phyloP scores from a whole-genome alignment of 2,329 filamentous ascomycete species.

The Thelonectria olida region DNA sequence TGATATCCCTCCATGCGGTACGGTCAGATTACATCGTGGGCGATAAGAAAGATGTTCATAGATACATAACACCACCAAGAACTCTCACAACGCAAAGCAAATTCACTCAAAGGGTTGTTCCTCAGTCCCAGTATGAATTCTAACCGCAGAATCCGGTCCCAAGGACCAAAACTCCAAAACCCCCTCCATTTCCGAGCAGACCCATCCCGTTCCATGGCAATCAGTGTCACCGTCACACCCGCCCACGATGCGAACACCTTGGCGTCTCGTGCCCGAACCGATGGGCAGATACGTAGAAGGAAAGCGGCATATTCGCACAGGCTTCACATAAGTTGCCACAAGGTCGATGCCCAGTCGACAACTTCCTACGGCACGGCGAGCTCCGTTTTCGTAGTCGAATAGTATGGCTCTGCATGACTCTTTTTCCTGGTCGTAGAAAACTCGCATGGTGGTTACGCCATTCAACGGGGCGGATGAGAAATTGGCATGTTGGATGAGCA shows the following conservation, averaged over 20 bases:
- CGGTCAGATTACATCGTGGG: too few species aligned
- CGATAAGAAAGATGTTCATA: too few species aligned
- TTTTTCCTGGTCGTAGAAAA: neutral
- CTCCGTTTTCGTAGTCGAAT: slow-evolving; percentile 12
- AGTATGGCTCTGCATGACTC: neutral
- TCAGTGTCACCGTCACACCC: neutral
- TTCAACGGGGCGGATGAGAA: slow-evolving; percentile 2
- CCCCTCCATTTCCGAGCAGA: neutral
- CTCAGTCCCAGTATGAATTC: too few species aligned
- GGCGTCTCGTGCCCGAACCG: neutral
- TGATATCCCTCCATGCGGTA: too few species aligned
- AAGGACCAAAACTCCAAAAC: slow-evolving; percentile 2
- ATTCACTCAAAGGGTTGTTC: too few species aligned
- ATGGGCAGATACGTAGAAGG: too few species aligned
- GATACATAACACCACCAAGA: too few species aligned
- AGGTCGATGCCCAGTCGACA: neutral
- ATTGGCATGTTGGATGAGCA: neutral
- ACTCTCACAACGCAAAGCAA: too few species aligned
- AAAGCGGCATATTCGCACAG: neutral
- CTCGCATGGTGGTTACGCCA: neutral
- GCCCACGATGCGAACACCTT: neutral
- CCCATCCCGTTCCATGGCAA: neutral
- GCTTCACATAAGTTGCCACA: neutral
- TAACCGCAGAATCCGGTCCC: neutral
- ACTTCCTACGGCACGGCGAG: slow-evolving; percentile 11